Evolutionary conservation across 2,329 filamentous ascomycete species (phyloP).

Genomic region (Grosmannia huntii): DNA sequence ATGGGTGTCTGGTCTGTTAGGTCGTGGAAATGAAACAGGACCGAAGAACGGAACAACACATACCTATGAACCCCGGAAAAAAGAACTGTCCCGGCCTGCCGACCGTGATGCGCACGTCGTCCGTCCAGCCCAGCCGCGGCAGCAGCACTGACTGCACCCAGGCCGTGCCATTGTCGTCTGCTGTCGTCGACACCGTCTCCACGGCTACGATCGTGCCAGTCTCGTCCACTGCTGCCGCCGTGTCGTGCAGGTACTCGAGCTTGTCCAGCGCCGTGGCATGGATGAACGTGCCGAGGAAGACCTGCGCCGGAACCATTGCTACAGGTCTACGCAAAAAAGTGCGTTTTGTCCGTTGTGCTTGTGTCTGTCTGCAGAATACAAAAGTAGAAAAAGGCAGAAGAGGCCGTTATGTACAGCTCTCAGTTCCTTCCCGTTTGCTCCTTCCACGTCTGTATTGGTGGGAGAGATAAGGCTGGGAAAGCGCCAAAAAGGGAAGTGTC

Average conservation of each 20-base stretch:
- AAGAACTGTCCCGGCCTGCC: conserved; percentile 51
- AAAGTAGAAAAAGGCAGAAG: background rate
- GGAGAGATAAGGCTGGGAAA: background rate
- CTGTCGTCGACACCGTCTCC: conserved; percentile 15
- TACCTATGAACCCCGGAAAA: conserved; percentile 76
- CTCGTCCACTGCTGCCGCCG: conserved; percentile 36
- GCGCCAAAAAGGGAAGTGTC: background rate
- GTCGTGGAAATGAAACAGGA: no score
- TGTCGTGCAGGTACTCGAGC: conserved; percentile 37
- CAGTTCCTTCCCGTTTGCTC: background rate
- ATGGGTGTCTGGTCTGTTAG: conserved; percentile 61
- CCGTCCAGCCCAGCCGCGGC: conserved; percentile 31
- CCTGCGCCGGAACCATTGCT: conserved; percentile 21
- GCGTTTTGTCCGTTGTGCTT: background rate
- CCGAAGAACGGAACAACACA: background rate
- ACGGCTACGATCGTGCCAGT: conserved; percentile 37
- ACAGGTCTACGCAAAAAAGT: background rate
- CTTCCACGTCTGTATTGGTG: background rate
- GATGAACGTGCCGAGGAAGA: conserved; percentile 43
- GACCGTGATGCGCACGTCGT: conserved; percentile 24
- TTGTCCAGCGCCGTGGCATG: conserved; percentile 34
- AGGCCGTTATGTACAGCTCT: no score
- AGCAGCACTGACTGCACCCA: conserved; percentile 20
- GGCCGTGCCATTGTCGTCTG: conserved; percentile 6
- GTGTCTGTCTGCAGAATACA: background rate